phyloP scores from a whole-genome alignment of 2,329 filamentous ascomycete genomes.

The Westerdykella aurantiaca region DNA sequence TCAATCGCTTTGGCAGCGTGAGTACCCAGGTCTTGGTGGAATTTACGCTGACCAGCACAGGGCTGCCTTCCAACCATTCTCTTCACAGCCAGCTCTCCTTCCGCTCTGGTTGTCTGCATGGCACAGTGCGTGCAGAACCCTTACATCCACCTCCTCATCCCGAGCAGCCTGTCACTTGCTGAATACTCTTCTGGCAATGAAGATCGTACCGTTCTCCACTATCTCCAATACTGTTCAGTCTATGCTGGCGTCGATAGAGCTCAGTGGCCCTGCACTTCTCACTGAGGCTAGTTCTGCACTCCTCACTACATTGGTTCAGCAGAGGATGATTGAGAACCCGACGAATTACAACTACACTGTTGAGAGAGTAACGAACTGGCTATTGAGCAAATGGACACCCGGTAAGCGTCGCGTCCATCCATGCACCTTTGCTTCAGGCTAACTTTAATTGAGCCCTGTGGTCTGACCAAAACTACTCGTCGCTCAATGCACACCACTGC shows the following conservation, averaged over 20 bases:
- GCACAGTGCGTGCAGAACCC: conserved; percentile 65
- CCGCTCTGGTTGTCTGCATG: conserved; percentile 66
- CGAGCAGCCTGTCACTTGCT: conserved; percentile 73
- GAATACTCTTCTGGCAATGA: conserved; percentile 58
- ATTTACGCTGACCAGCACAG: conserved; percentile 11
- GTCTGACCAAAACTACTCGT: conserved; percentile 61
- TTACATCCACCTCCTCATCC: conserved; percentile 65
- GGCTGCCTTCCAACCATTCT: conserved; percentile 25
- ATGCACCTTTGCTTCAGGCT: conserved; percentile 2
- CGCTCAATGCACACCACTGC: conserved; percentile 58
- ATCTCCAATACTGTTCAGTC: conserved; percentile 65
- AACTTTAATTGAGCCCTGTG: conserved; percentile 36
- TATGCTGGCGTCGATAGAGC: conserved; percentile 69
- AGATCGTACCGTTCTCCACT: conserved; percentile 61
- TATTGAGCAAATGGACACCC: conserved; percentile 75
- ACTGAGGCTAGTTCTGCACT: conserved; percentile 74
- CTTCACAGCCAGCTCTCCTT: conserved; percentile 32
- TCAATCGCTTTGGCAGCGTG: conserved; percentile 77
- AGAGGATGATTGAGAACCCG: conserved; percentile 62
- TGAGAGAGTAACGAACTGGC: conserved; percentile 72
- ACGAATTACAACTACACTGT: conserved; percentile 62
- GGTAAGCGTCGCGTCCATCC: conserved; percentile 50
- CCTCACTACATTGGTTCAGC: conserved; percentile 63
- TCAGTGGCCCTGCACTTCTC: conserved; percentile 71
- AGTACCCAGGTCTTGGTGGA: conserved; percentile 17